Base-by-base conservation (phyloP, 2,329 filamentous ascomycete species). In the Tolypocladium capitatum region DNA sequence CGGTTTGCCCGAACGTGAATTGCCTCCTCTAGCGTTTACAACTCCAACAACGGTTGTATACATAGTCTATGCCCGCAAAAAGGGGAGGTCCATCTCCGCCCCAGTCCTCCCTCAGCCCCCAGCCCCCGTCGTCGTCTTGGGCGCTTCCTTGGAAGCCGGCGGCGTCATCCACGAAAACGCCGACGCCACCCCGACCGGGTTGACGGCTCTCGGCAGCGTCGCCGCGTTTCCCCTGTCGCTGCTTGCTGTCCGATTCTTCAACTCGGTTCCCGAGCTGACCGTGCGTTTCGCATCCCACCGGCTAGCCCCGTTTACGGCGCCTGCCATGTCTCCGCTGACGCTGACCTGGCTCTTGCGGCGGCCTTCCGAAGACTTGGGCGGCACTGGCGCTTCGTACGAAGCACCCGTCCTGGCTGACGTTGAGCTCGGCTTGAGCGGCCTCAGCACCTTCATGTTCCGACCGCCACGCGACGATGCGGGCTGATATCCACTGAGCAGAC, bases 161-260 rank as follows among this genome's bases (percentile, higher is more conserved):
- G 73, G 67, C 43, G 85, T 91, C 71, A 96, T 83, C 90, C 90
- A 97, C 13, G 86, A 83, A 68, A 97, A 97, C 3, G 91, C 91
- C 49, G 87, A 92, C 14, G 86, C 91, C n/a, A 86, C 86, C 9
- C 91, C 91, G 18, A 95, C 78, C 0, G 92, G 91, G 60, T 97
- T 97, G 31, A 80, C 73, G 7, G 80, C 74, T 48, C 80, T 76
- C 16, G 78, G 69, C n/a, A 70, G 60, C 18, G 66, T 58, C 38
- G 68, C 62, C 34, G 63, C 58, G 46, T 64, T 68, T 47, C 68
- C 66, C 35, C 56, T 54, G 43, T 68, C 64, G 48, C 62, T 59
- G 48, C 51, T 63, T 63, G 51, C 31, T 20, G 31, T 68, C 68
- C 46, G 57, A 58, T 46, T 51, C 53, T 58, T 66, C 51, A 55